phyloP scores from a whole-genome alignment of 2,329 filamentous ascomycete species.

The Colletotrichum godetiae region DNA sequence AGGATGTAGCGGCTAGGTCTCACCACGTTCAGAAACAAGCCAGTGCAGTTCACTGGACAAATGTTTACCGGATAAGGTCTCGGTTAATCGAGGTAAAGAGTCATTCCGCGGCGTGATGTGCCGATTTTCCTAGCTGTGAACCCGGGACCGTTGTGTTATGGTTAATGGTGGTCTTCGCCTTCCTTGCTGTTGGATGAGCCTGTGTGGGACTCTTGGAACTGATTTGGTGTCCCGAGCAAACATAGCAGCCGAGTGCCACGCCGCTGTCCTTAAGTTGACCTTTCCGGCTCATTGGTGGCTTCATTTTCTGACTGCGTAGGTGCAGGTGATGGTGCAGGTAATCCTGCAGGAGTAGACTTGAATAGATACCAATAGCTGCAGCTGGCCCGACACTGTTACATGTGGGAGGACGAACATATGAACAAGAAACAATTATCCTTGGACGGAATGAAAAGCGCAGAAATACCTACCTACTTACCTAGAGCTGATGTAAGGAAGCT shows the following conservation, averaged over 20 bases:
- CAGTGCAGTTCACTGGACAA: background rate
- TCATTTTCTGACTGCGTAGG: background rate
- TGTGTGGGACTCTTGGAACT: background rate
- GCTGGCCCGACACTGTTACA: conserved; percentile 1
- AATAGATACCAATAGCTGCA: background rate
- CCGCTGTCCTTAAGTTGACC: background rate
- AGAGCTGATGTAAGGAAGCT: background rate
- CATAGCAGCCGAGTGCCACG: background rate
- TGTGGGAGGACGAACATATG: background rate
- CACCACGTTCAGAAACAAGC: background rate
- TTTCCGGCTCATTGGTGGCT: background rate
- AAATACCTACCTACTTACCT: background rate
- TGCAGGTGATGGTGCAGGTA: background rate
- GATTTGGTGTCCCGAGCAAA: background rate
- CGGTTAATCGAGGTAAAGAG: background rate
- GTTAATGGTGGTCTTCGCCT: background rate
- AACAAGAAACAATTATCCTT: background rate
- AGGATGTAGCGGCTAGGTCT: background rate
- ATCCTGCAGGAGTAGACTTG: background rate
- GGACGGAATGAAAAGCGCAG: background rate
- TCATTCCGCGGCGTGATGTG: background rate
- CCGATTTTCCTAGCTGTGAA: background rate
- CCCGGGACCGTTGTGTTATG: background rate
- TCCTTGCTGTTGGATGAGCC: background rate
- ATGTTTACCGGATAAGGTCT: background rate